Base-by-base conservation (phyloP, 106 monocot genomes). In the Iris macrosiphon region DNA sequence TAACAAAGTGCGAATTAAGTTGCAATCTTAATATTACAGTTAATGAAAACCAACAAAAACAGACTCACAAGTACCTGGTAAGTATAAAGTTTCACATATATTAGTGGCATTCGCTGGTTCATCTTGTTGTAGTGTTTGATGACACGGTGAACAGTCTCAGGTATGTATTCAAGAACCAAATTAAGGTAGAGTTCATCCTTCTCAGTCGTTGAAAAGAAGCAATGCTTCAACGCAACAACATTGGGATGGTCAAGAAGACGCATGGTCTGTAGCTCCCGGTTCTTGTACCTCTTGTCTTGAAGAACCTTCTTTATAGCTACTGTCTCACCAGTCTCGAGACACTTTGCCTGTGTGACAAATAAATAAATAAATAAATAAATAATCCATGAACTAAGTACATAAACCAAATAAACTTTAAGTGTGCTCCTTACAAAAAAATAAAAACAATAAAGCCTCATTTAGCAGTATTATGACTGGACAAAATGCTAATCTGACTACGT, bases 141-240 rank as follows among this genome's bases (percentile, higher is more conserved):
- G 11, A 80, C 80, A 50, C 71, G 80, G 61, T 80, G 71, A 28
- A 80, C 75, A 22, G 80, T 80, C 52, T 80, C 80, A 55, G 80
- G 80, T 57, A 80, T 75, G 71, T 75, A 80, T 51, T 80, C 80
- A 20, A 80, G 67, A 1, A 80, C 80, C 61, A 75, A 52, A 62
- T 80, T 80, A 28, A 80, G 80, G 31, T 80, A 80, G 2, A 80
- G 62, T 24, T 80, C 71, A 28, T 80, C 80, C 64, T 80, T 80
- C 29, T 80, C 80, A 15, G 80, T 80, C 7, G 80, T 80, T 62
- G 80, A 80, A 63, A 80, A 80, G 55, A 80, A 80, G 12, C 80
- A 80, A 43, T 80, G 80, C 70, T 75, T 75, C 60, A 80, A 45
- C 10, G 66, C 49, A 24, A 80, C 70, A n/a, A 75, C 59, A 80